Base-by-base conservation (phyloP, 768 basidiomycete species). In the Pleurotus sapidus region DNA sequence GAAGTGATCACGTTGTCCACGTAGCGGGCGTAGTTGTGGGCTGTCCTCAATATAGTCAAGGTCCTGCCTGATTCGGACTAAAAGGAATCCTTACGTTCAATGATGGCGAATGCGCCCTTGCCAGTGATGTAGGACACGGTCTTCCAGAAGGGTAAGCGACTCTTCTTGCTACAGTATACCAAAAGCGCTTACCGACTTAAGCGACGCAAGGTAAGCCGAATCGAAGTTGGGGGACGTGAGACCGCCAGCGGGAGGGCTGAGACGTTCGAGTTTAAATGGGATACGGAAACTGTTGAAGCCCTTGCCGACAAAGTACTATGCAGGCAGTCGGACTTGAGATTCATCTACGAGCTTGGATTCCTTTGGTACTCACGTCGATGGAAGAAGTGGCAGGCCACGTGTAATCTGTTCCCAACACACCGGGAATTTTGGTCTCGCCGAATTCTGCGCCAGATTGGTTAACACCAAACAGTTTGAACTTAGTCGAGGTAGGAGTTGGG, bases 221-320 rank as follows among this genome's bases (percentile, higher is more conserved):
- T 82, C 69, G 67, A 84, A 82, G 51, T 54, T 54, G 9, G 81
- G 58, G 9, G 84, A 84, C 42, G 79, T 77, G 27, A 87, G 70
- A 11, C 85, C 84, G 25, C 64, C 75, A 1, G 81, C 62, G 39
- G 81, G 82, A 39, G 84, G 80, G 59, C 68, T 76, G 46, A 87
- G 59, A 53, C 84, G 81, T 65, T 87, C 85, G 69, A 81, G 71
- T 59, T 73, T 63, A 80, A 87, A 87, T 5, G 84, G 78, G 59
- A 87, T 69, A 57, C 84, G 82, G 82, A 85, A 85, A 12, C 80
- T 74, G 70, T 84, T 84, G 73, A 85, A 80, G 25, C 83, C 84
- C 63, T 82, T 68, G 14, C 65, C 68, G 47, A 82, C 70, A 67
- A 86, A 85, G 73, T 69, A 85, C 74, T 86, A 39, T n/a, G 42